These are phyloP conservation scores for Orbilia oligospora DNA, from an alignment of 2,329 filamentous ascomycete genomes.

Conservation along the genomic window DNA sequence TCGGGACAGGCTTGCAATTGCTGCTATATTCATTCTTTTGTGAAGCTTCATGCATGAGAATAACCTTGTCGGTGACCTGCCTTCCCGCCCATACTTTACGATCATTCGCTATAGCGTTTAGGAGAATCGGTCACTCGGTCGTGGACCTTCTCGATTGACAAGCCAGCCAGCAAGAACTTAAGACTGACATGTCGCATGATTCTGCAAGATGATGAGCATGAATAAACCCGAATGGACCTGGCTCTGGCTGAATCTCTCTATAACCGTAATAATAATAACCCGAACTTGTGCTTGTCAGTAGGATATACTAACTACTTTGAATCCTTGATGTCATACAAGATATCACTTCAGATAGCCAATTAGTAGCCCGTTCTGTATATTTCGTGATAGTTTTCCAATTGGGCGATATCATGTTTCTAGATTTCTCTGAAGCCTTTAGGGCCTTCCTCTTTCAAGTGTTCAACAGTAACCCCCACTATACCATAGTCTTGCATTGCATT, in stretches of 20 bases:
- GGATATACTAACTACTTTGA: background rate
- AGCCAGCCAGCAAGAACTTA: background rate
- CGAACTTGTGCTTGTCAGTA: too few species aligned
- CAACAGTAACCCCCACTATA: conserved; percentile 33
- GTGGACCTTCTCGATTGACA: conserved; percentile 56
- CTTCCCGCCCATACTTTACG: conserved; percentile 56
- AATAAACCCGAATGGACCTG: conserved; percentile 43
- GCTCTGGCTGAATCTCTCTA: conserved; percentile 5
- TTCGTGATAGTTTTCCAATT: conserved; percentile 17
- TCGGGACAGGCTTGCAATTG: conserved; percentile 8
- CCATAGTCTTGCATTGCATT: conserved; percentile 9
- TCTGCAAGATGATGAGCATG: conserved; percentile 58
- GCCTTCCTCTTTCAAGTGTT: conserved; percentile 57
- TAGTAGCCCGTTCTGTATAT: background rate
- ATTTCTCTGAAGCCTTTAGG: conserved; percentile 22
- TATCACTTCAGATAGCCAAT: conserved; percentile 17
- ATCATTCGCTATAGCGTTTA: conserved; percentile 53
- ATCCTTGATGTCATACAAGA: background rate
- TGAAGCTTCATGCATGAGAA: conserved; percentile 53
- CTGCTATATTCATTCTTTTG: conserved; percentile 26
- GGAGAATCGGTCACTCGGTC: conserved; percentile 18
- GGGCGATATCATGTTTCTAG: too few species aligned
- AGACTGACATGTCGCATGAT: conserved; percentile 49
- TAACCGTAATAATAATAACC: conserved; percentile 6
- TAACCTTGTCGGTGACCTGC: conserved; percentile 54